Evolutionary conservation across 192 early-diverging fungal species (phyloP), one percentile per base, ranked within the genome.

Genomic region (Umbelopsis sp.): DNA sequence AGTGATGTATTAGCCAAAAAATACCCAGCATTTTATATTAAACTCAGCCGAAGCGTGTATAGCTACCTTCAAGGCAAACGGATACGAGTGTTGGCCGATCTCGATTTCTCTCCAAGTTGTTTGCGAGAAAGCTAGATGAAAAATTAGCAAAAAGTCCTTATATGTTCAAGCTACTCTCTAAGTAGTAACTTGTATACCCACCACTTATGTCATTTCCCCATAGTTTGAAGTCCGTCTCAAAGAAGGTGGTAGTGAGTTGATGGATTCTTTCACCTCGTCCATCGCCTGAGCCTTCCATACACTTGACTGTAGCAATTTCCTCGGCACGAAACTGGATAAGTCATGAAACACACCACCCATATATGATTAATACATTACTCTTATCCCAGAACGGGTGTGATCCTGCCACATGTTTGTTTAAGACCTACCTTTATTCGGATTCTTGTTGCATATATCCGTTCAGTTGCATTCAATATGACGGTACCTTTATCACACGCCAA

Each of bases 21-120:
- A 35, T 35, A 49, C n/a, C 21, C 16, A 16, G 3, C 33, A 27
- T 41, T n/a, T 41, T n/a, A 8, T 45, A 23, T 15, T 23, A 15
- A 4, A 72, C 47, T 3, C 27, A 18, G 44, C 5, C 23, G 47
- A n/a, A 7, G 22, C 46, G 46, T 18, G 0, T 46, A 44, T 22
- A 12, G 12, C 47, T 74, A 82, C 74, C 71, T 82, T 82, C 20
- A 82, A 45, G 44, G 74, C 74, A 76, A 82, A 82, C 8, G 67
- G 53, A 48, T 71, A 79, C 47, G 64, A 61, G 47, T 82, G 76
- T 37, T 70, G 66, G 16, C 80, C 77, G 33, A 74, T 20, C 13
- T 67, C 45, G 33, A 82, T 45, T 46, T 70, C 70, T 55, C 75
- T 51, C 80, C 80, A 81, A 25, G 70, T 50, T 35, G 25, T 49